These are phyloP conservation scores for Polytrichum commune DNA, from an alignment of 225 moss, liverwort and hornwort species.

Conservation along the genomic window DNA sequence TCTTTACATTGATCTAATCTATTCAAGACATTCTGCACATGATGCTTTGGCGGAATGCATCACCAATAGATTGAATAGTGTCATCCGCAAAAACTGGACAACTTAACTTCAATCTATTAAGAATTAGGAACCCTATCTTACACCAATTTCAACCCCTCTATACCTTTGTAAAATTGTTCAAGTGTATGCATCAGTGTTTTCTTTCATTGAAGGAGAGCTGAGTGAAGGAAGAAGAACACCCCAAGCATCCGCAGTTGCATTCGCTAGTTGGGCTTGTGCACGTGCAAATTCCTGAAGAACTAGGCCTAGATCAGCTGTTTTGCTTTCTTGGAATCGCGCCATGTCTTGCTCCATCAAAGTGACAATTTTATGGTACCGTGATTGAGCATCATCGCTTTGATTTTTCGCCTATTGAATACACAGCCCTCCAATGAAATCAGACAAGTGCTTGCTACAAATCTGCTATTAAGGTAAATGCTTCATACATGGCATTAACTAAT, in stretches of 20 bases:
- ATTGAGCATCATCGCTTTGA: slow-evolving; percentile 75
- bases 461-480: not conserved
- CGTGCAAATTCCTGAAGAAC: slow-evolving; percentile 87
- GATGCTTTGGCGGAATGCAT: no score
- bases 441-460: not conserved
- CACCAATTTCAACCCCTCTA: not conserved
- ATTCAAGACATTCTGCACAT: no score
- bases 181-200: slow-evolving; percentile 38
- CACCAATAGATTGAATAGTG: no score
- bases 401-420: slow-evolving; percentile 52
- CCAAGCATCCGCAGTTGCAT: slow-evolving; percentile 85
- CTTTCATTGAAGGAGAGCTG: slow-evolving; percentile 41
- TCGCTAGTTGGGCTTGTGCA: slow-evolving; percentile 81
- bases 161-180: slow-evolving; percentile 16
- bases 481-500: not conserved
- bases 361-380: slow-evolving; percentile 71
- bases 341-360: slow-evolving; percentile 85
- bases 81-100: no score
- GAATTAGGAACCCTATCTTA: not conserved
- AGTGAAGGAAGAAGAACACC: slow-evolving; percentile 77
- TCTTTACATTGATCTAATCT: no score
- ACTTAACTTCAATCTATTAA: not conserved
- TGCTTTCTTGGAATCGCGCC: slow-evolving; percentile 86
- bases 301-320: slow-evolving; percentile 81
- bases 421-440: slow-evolving; percentile 3